Evolutionary conservation across 2,329 filamentous ascomycete genomes (phyloP), one percentile per base, ranked within the genome.

Genomic region (Beauveria bassiana): DNA sequence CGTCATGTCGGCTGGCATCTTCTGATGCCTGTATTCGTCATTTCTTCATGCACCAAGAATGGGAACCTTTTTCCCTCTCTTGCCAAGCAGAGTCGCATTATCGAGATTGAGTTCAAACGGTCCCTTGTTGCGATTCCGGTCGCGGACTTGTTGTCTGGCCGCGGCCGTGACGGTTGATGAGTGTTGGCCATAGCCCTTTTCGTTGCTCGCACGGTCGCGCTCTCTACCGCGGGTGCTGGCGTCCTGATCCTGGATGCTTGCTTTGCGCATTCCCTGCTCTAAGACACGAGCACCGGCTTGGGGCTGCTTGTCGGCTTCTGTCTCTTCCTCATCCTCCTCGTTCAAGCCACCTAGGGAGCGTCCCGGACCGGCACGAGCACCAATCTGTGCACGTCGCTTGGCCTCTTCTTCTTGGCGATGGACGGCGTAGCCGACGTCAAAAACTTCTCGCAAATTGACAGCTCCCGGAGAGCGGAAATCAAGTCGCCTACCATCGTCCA

Each of bases 371-470:
- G 68, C 89, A 83, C 80, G 93, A 80, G 77, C 84, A 79, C 83
- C 83, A 68, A 93, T 83, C 70, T 96, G 90, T 74, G 96, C 96
- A 65, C 91, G 86, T 59, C 92, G 87, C 78, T 97, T 98, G 69
- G 86, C 88, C 74, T 98, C 95, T 72, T 99, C 95, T 75, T 98
- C 95, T 74, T 98, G 92, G 52, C 95, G 83, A 72, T 98, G 95
- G 9, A 99, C 95, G 9, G 95, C 93, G 70, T 99, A 99, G n/a
- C 91, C 89, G 54, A 99, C 93, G 70, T 99, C 95, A 67, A 99
- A 99, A 2, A 98, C 93, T 74, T 99, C 95, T 63, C 95, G 91
- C 14, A 99, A 79, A 72, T 98, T 98, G 75, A 99, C 88, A 2
- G 91, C 93, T 56, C 93, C 95, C 0, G 95, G 95, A 0, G 93